These are phyloP conservation scores for Porcisia hertigi DNA, from an alignment of 208 protist species.

Conservation along the genomic window DNA sequence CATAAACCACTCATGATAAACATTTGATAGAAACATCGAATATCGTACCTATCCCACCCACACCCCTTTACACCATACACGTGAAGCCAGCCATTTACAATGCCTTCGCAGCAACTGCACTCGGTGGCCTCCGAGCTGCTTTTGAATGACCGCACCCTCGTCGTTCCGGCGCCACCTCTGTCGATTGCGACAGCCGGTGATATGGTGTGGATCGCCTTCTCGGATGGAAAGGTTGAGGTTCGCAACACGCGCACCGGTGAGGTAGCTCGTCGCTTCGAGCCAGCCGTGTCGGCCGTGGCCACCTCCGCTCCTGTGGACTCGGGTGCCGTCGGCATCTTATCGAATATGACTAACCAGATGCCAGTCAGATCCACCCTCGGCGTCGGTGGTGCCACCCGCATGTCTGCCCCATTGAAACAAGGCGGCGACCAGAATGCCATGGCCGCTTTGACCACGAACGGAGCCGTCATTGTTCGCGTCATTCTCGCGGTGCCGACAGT, in stretches of 20 bases:
- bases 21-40: constrained; percentile 11
- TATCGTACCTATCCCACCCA: background rate
- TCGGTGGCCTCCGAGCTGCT: constrained; percentile 47
- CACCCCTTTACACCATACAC: background rate
- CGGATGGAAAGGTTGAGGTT: constrained; percentile 57
- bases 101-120: constrained; percentile 7
- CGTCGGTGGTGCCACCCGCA: background rate
- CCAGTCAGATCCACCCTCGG: background rate
- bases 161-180: constrained; percentile 38
- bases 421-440: background rate
- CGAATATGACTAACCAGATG: constrained; percentile 17
- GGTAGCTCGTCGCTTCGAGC: constrained; percentile 48
- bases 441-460: background rate
- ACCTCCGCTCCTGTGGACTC: background rate
- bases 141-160: constrained; percentile 65
- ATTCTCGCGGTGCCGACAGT: constrained; percentile 39
- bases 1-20: constrained; percentile 2
- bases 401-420: background rate
- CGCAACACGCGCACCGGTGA: constrained; percentile 74
- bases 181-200: constrained; percentile 55
- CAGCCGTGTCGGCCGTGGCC: constrained; percentile 13
- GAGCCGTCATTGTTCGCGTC: constrained; percentile 20
- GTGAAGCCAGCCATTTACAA: background rate
- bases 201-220: constrained; percentile 72
- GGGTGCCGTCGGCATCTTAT: constrained; percentile 8